Percentiles rank a stretch among this genome's conserved stretches.
These are phyloP conservation scores for Magnusiomyces fungicola DNA, from an alignment of 1,139 yeast genomes.

Conservation along the genomic window DNA sequence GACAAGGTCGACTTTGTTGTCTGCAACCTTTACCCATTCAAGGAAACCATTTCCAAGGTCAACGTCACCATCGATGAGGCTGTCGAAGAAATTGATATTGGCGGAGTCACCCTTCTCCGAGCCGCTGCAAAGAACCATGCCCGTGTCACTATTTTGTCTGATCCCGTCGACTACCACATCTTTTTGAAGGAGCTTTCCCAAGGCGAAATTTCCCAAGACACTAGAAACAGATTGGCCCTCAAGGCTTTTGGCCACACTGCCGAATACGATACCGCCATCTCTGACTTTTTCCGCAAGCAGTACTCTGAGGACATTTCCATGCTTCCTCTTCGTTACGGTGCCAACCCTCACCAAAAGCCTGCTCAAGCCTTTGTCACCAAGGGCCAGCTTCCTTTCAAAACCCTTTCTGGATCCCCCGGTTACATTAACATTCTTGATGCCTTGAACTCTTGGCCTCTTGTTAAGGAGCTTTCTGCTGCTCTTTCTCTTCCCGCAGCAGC, in stretches of 20 bases:
- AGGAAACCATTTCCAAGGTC: conserved; percentile 91
- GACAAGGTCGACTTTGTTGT: conserved; percentile 95
- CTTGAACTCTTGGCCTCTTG: conserved; percentile 96
- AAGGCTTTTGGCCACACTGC: conserved; percentile 99
- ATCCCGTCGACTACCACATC: conserved; percentile 84
- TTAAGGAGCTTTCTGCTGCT: conserved; percentile 90
- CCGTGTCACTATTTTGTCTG: conserved; percentile 89
- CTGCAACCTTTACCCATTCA: conserved; percentile 96
- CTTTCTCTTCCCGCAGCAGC: conserved; percentile 97
- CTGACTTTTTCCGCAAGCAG: conserved; percentile 96
- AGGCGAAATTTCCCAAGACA: conserved; percentile 64
- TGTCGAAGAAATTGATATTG: conserved; percentile 94
- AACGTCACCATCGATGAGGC: conserved; percentile 96
- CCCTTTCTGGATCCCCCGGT: conserved; percentile 91
- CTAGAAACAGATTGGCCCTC: conserved; percentile 80
- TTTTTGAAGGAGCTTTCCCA: conserved; percentile 66
- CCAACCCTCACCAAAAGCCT: conserved; percentile 98
- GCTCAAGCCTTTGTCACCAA: conserved; percentile 89
- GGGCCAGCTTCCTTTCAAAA: conserved; percentile 91
- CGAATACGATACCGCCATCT: conserved; percentile 89
- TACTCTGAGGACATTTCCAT: conserved; percentile 86
- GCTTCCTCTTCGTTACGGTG: conserved; percentile 94
- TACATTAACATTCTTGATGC: conserved; percentile 95
- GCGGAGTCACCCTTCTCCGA: conserved; percentile 93
- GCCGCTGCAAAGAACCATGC: conserved; percentile 99